Evolutionary conservation across 495 filamentous ascomycete genomes (phyloP).

Genomic region (Jackrogersella multiformis): DNA sequence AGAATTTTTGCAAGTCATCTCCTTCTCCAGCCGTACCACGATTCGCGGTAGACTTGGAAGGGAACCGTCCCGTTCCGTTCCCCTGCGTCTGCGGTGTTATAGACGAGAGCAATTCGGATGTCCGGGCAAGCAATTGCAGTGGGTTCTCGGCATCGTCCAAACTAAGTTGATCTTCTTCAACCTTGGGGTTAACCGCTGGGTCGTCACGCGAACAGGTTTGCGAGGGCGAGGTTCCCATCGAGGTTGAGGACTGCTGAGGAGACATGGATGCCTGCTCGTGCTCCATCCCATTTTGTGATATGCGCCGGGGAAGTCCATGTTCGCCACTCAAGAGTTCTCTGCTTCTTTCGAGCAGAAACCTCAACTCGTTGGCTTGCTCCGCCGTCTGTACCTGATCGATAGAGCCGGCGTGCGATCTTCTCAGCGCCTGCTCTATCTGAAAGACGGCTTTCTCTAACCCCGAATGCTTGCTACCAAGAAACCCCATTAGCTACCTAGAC

Average conservation of each 20-base stretch:
- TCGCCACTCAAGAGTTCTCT: slow-evolving; percentile 50
- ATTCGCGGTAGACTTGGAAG: slow-evolving; percentile 28
- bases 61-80: slow-evolving; percentile 11
- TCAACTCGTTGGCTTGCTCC: slow-evolving; percentile 64
- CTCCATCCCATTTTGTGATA: slow-evolving; percentile 26
- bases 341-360: slow-evolving; percentile 62
- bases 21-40: slow-evolving; percentile 36
- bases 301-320: slow-evolving; percentile 28
- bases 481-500: slow-evolving; percentile 21
- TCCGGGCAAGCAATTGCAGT: slow-evolving; percentile 72
- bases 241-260: slow-evolving; percentile 44
- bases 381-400: slow-evolving; percentile 59
- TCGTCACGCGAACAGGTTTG: slow-evolving; percentile 45
- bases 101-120: slow-evolving; percentile 72
- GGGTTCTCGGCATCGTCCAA: slow-evolving; percentile 80
- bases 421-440: slow-evolving; percentile 76
- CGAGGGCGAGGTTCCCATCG: slow-evolving; percentile 41
- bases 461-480: slow-evolving; percentile 67
- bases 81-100: slow-evolving; percentile 47
- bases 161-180: slow-evolving; percentile 61
- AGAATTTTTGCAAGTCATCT: slow-evolving; percentile 62
- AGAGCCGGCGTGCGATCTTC: slow-evolving; percentile 63
- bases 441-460: slow-evolving; percentile 77
- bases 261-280: slow-evolving; percentile 41
- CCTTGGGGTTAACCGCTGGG: slow-evolving; percentile 29